phyloP scores from a whole-genome alignment of 2,329 filamentous ascomycete genomes.

The Fusarium redolens region DNA sequence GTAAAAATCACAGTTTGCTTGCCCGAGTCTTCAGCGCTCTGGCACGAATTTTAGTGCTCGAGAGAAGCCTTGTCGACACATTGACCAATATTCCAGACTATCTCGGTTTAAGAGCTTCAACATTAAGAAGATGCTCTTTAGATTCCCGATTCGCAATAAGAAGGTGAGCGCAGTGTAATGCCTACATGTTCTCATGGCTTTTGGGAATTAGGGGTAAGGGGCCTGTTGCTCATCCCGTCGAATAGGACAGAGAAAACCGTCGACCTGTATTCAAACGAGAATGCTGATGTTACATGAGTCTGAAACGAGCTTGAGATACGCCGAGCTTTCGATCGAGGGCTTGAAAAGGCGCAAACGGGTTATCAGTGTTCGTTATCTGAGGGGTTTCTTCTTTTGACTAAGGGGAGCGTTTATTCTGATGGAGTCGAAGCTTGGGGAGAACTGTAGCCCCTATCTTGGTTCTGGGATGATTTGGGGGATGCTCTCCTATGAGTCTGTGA shows the following conservation, averaged over 20 bases:
- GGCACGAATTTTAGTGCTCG: not conserved
- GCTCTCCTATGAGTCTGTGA: not conserved
- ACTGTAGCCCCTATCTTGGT: no score
- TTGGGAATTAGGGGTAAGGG: not conserved
- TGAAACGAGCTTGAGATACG: not conserved
- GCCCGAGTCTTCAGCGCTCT: not conserved
- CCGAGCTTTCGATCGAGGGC: not conserved
- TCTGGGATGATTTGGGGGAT: not conserved
- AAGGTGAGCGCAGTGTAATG: not conserved
- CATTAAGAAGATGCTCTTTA: no score
- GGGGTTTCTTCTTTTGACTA: not conserved
- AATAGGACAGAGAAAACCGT: not conserved
- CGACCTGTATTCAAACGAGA: not conserved
- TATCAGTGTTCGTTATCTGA: not conserved
- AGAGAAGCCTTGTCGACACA: not conserved
- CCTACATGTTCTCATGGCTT: not conserved
- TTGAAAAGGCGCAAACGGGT: not conserved
- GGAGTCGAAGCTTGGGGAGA: accelerated
- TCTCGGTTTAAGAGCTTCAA: accelerated
- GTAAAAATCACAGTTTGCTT: not conserved
- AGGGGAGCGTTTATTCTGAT: not conserved
- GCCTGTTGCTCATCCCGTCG: no score
- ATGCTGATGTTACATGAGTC: accelerated
- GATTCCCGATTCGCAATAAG: not conserved
- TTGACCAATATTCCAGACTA: not conserved